Evolutionary conservation across 202 grass and related monocot species (phyloP), one percentile per base, ranked within the genome.

Genomic region (Miscanthus sacchariflorus): DNA sequence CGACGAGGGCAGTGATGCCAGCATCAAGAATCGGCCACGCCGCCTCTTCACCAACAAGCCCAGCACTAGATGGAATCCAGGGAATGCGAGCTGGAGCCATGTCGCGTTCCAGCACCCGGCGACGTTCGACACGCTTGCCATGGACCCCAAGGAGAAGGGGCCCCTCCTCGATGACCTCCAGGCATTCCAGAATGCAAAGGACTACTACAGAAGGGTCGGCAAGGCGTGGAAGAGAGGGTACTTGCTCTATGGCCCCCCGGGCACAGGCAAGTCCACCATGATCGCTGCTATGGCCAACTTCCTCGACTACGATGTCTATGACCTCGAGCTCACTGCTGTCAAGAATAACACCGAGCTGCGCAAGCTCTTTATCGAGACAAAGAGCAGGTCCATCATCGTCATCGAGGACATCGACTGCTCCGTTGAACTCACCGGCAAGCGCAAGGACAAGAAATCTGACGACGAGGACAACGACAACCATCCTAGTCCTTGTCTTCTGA

Each of bases 281-380:
- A 81, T 96, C 77, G 85, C 88, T 11, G 92, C 94, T 70, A 92
- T 96, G 44, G 92, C 92, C 4, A 93, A 96, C 76, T 83, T 85
- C 72, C 82, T 96, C 19, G 24, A 96, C 58, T 96, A 96, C 82
- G 90, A 96, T 84, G 33, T 93, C 74, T 95, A 89, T 86, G 91
- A 95, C 74, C 19, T 95, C 76, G 89, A 91, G 83, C 86, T 94
- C 46, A 91, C 92, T 0, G 65, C 67, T 0, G 74, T 90, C 63
- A 90, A 91, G 83, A 86, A 64, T 75, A 95, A 95, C 85, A 90
- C 89, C 1, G 89, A 91, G 17, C 90, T 94, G 19, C 68, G 87
- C 11, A 80, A 79, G 82, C 88, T 92, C n/a, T 92, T 92, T 70
- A 92, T 88, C 9, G 84, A 90, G 58, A 92, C 87, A 0, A 86